phyloP scores from a whole-genome alignment of 2,329 filamentous ascomycete genomes.

The Talaromyces sp. region DNA sequence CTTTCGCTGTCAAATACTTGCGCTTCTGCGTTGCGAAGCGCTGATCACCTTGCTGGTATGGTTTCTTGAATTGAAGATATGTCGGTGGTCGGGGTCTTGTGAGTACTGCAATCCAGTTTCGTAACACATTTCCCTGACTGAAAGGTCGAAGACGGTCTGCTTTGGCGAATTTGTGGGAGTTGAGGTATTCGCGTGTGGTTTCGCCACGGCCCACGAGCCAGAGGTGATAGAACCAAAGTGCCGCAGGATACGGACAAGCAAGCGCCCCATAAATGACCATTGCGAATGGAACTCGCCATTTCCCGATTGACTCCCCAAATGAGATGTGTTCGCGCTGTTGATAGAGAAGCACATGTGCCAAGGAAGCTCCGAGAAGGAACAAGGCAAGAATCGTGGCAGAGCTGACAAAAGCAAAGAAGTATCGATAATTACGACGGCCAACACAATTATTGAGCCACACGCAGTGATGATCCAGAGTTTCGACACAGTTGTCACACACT shows the following conservation, averaged over 20 bases:
- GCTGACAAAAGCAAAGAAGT: constrained; percentile 89
- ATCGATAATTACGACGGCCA: constrained; percentile 93
- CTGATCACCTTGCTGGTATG: constrained; percentile 77
- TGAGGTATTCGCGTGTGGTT: constrained; percentile 93
- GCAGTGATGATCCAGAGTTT: constrained; percentile 96
- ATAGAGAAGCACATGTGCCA: constrained; percentile 79
- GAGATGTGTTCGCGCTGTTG: constrained; percentile 59
- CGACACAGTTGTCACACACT: constrained; percentile 93
- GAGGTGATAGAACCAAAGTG: constrained; percentile 82
- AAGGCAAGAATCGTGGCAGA: constrained; percentile 72
- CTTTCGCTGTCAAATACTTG: constrained; percentile 46
- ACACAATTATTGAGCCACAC: constrained; percentile 99
- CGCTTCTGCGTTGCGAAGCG: constrained; percentile 64
- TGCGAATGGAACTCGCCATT: constrained; percentile 77
- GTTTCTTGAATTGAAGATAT: constrained; percentile 80
- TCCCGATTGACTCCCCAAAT: constrained; percentile 65
- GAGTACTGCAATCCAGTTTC: constrained; percentile 78
- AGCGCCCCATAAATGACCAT: constrained; percentile 81
- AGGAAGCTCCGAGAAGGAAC: constrained; percentile 70
- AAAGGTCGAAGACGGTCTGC: constrained; percentile 89
- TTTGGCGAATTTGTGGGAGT: constrained; percentile 91
- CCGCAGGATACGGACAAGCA: constrained; percentile 73
- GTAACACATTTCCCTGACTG: constrained; percentile 68
- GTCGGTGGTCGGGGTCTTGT: constrained; percentile 80
- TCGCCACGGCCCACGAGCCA: constrained; percentile 89